Percentiles rank a stretch among this genome's conserved stretches.
Conservation (phyloP, 1,284 basidiomycete species). For the Xerocomus nothofagi region DNA sequence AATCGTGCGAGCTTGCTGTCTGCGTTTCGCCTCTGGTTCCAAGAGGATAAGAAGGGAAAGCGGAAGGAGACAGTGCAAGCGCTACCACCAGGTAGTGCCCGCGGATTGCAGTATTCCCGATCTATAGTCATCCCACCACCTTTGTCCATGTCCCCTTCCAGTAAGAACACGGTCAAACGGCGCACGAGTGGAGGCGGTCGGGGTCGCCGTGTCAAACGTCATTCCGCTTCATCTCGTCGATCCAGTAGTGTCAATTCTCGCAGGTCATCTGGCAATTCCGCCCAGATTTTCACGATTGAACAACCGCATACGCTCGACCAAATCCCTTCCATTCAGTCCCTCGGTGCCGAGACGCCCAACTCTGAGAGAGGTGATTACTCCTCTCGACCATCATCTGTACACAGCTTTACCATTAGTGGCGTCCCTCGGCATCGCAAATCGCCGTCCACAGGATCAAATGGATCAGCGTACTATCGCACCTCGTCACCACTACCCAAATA, state of each 20-base stretch:
- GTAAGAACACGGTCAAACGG: constrained; percentile 47
- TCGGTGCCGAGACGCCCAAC: constrained; percentile 74
- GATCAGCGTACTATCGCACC: constrained; percentile 61
- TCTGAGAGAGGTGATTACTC: constrained; percentile 73
- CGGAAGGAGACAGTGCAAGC: constrained; percentile 47
- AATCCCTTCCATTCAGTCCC: constrained; percentile 58
- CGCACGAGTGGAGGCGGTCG: constrained; percentile 44
- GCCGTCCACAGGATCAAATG: constrained; percentile 71
- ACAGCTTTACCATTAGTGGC: constrained; percentile 58
- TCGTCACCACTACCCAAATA: constrained; percentile 69
- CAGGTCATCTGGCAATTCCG: constrained; percentile 67
- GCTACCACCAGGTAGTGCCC: constrained; percentile 31
- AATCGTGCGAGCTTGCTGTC: constrained; percentile 71
- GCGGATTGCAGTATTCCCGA: constrained; percentile 28
- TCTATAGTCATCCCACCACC: constrained; percentile 20
- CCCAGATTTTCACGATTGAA: constrained; percentile 58
- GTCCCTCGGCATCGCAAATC: constrained; percentile 62
- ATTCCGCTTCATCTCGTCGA: constrained; percentile 68
- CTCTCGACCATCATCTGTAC: constrained; percentile 73
- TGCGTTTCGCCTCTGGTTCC: constrained; percentile 77
- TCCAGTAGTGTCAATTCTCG: constrained; percentile 82
- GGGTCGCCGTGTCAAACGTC: constrained; percentile 57
- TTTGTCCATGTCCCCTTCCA: constrained; percentile 25
- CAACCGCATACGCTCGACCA: constrained; percentile 50
- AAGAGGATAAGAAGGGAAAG: constrained; percentile 78